These are phyloP conservation scores for Uronychia binucleata DNA, from an alignment of 73 alveolate species.

Conservation along the genomic window DNA sequence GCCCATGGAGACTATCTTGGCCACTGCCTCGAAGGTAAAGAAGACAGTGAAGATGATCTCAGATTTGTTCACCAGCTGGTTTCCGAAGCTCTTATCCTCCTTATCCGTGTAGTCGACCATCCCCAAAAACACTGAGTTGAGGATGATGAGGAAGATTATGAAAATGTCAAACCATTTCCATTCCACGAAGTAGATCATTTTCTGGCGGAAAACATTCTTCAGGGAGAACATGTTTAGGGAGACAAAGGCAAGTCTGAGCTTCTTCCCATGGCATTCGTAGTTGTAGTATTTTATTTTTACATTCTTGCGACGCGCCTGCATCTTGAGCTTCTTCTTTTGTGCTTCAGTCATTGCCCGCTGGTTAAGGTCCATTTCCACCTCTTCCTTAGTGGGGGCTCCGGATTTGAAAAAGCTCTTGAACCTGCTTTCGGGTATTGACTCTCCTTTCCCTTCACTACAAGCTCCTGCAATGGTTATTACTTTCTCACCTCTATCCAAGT, in stretches of 20 bases:
- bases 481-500: too few species aligned
- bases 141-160: slow-evolving; percentile 28
- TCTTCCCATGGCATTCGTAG: slow-evolving; percentile 6
- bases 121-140: slow-evolving; percentile 45
- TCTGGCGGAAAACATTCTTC: slow-evolving; percentile 10
- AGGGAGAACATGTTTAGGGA: background rate
- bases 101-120: slow-evolving; percentile 40
- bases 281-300: too few species aligned
- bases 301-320: too few species aligned
- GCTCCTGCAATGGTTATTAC: too few species aligned
- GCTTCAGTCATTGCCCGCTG: too few species aligned
- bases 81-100: slow-evolving; percentile 17
- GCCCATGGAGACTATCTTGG: slow-evolving; percentile 66
- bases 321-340: too few species aligned
- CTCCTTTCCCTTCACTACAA: too few species aligned
- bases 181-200: slow-evolving; percentile 23
- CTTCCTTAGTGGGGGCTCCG: too few species aligned
- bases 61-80: slow-evolving; percentile 24
- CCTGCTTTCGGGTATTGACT: too few species aligned
- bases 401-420: too few species aligned
- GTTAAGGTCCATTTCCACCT: too few species aligned
- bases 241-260: background rate
- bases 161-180: slow-evolving; percentile 46
- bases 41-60: slow-evolving; percentile 51
- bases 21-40: slow-evolving; percentile 56